Percentiles rank a stretch among this genome's conserved stretches.
These are phyloP conservation scores for Cyclotella sp. DNA, from an alignment of 108 stramenopile species.

Conservation along the genomic window DNA sequence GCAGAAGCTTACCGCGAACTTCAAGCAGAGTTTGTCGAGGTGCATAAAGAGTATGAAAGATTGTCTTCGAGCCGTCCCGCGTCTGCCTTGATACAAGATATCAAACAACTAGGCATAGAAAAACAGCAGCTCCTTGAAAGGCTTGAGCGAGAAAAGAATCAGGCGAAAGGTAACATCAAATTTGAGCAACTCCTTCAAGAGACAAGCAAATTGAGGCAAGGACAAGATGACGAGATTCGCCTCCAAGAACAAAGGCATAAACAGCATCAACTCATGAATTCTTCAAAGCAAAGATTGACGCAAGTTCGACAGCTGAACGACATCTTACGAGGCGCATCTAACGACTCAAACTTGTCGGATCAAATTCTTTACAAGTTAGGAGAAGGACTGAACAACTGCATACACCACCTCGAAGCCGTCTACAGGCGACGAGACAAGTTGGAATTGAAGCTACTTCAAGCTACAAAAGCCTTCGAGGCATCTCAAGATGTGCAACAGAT, in stretches of 20 bases:
- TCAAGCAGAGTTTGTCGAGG: slow-evolving; percentile 77
- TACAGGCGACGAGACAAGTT: background rate
- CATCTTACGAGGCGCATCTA: background rate
- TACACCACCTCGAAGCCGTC: background rate
- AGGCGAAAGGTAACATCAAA: slow-evolving; percentile 1
- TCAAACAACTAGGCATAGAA: slow-evolving; percentile 66
- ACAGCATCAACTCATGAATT: slow-evolving; percentile 5
- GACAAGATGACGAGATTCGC: slow-evolving; percentile 73
- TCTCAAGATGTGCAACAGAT: slow-evolving; percentile 7
- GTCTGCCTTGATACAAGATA: slow-evolving; percentile 55
- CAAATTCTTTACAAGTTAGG: slow-evolving; percentile 12
- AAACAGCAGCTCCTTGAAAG: slow-evolving; percentile 50
- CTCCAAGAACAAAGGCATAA: slow-evolving; percentile 53
- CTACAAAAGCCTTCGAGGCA: slow-evolving; percentile 1
- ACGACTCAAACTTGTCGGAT: background rate
- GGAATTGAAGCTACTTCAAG: slow-evolving; percentile 18
- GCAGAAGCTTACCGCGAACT: slow-evolving; percentile 60
- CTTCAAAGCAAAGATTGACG: slow-evolving; percentile 19
- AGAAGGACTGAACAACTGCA: background rate
- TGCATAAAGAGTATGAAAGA: slow-evolving; percentile 72
- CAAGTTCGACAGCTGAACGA: slow-evolving; percentile 10
- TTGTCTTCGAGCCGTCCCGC: slow-evolving; percentile 9
- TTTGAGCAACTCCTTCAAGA: slow-evolving; percentile 26
- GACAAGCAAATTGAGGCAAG: slow-evolving; percentile 63
- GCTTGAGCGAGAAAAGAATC: slow-evolving; percentile 27